These are phyloP conservation scores for Cyclotella atomus DNA, from an alignment of 108 stramenopile species.

Conservation along the genomic window DNA sequence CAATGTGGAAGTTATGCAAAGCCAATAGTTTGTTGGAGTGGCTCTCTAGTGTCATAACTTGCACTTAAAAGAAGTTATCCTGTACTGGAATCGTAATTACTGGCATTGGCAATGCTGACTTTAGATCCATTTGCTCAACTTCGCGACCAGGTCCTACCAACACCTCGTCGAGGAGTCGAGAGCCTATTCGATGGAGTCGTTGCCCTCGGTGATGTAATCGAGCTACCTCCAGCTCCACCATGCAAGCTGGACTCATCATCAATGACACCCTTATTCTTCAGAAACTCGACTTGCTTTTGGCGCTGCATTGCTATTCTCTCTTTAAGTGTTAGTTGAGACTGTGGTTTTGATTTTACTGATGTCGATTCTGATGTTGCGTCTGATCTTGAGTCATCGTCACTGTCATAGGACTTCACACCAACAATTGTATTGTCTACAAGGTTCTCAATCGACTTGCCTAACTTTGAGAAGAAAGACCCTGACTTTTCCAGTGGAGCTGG, in stretches of 20 bases:
- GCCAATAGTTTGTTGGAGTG: no score
- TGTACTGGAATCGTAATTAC: no score
- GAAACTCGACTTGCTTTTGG: conserved; percentile 70
- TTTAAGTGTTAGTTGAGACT: conserved; percentile 52
- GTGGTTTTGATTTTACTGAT: neutral
- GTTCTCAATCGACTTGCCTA: conserved; percentile 42
- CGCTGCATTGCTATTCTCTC: conserved; percentile 75
- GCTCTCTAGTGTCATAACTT: no score
- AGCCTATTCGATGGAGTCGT: conserved; percentile 1
- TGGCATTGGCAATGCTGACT: no score
- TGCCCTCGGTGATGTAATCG: conserved; percentile 4
- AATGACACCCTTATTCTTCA: conserved; percentile 78
- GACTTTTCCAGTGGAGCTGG: conserved; percentile 13
- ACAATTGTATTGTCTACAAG: conserved; percentile 54
- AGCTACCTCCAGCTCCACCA: conserved; percentile 39
- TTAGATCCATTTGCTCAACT: no score
- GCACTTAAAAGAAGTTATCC: no score
- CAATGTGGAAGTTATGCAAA: no score
- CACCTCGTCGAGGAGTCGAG: conserved; percentile 11
- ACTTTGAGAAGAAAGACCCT: conserved; percentile 42
- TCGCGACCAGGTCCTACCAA: conserved; percentile 20
- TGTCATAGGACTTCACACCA: conserved; percentile 31
- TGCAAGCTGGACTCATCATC: conserved; percentile 51
- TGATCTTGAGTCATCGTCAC: conserved; percentile 42
- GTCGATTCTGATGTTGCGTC: conserved; percentile 30